These are phyloP conservation scores for Stygiomarasmius scandens DNA, from an alignment of 1,284 basidiomycete genomes.

Conservation along the genomic window DNA sequence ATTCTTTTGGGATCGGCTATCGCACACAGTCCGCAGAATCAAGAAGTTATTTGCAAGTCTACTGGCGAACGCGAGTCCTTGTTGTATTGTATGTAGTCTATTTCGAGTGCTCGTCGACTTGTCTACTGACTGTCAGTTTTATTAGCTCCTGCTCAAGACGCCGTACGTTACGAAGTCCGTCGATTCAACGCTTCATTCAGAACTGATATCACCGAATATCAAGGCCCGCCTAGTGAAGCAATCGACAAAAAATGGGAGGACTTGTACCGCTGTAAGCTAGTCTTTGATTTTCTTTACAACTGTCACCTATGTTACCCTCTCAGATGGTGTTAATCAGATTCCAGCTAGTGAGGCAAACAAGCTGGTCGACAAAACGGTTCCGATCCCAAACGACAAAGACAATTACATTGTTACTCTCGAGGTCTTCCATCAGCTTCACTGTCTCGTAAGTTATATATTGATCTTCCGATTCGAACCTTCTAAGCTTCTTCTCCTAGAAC, in stretches of 20 bases:
- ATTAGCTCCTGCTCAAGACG: too few relatives aligned
- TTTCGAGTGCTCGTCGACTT: too few relatives aligned
- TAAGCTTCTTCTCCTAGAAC: neutral
- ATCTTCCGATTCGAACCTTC: neutral
- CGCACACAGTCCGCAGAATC: too few relatives aligned
- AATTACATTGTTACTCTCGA: conserved; percentile 28
- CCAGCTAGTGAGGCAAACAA: conserved; percentile 24
- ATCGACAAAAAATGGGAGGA: conserved; percentile 18
- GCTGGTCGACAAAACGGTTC: conserved; percentile 27
- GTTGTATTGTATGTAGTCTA: too few relatives aligned
- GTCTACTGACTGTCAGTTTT: too few relatives aligned
- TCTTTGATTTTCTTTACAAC: neutral
- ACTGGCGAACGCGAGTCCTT: too few relatives aligned
- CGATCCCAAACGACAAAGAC: conserved; percentile 26
- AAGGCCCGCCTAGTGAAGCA: conserved; percentile 15
- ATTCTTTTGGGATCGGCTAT: too few relatives aligned
- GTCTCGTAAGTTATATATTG: conserved; percentile 26
- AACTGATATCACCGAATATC: conserved; percentile 15
- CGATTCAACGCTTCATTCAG: too few relatives aligned
- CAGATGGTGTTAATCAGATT: conserved; percentile 25
- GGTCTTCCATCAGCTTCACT: conserved; percentile 37
- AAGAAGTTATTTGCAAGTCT: too few relatives aligned
- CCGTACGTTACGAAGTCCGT: too few relatives aligned
- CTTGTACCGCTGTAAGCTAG: conserved; percentile 12
- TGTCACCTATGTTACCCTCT: neutral